Conservation (phyloP, 2,329 filamentous ascomycete species). For the Eutypa lata region DNA sequence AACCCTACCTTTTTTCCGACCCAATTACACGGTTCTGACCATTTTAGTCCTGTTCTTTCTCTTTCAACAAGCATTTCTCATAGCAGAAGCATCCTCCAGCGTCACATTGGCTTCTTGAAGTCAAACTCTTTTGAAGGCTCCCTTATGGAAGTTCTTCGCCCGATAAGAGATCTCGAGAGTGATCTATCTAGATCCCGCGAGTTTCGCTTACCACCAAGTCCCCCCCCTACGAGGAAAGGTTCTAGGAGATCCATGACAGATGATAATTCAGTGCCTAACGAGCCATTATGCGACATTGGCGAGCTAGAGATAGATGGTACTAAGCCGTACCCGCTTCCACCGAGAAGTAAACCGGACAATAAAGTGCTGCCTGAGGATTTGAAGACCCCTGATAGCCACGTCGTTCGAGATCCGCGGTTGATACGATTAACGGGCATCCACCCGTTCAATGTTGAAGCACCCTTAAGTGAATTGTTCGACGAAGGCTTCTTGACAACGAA, state of each 20-base stretch:
- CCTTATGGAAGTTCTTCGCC: conserved; percentile 9
- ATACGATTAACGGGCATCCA: conserved; percentile 86
- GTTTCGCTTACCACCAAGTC: conserved; percentile 34
- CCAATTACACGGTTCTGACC: neutral
- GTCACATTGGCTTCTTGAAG: neutral
- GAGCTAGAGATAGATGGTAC: conserved; percentile 12
- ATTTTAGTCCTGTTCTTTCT: neutral
- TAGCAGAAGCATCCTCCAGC: neutral
- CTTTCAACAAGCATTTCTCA: neutral
- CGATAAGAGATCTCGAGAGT: conserved; percentile 11
- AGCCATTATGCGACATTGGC: conserved; percentile 10
- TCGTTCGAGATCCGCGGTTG: conserved; percentile 74
- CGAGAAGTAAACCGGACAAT: conserved; percentile 52
- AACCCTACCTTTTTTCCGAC: neutral
- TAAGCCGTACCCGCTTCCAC: conserved; percentile 63
- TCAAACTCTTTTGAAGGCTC: neutral
- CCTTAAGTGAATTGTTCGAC: conserved; percentile 73
- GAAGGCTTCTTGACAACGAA: conserved; percentile 82
- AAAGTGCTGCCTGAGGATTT: conserved; percentile 71
- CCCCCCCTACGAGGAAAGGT: conserved; percentile 36
- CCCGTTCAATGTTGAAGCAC: conserved; percentile 88
- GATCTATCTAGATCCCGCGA: conserved; percentile 8
- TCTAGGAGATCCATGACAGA: conserved; percentile 34
- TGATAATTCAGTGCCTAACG: conserved; percentile 17
- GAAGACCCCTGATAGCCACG: conserved; percentile 79